These are phyloP conservation scores for Cynanchum wilfordii DNA, from an alignment of 257 asterid species.

Conservation along the genomic window DNA sequence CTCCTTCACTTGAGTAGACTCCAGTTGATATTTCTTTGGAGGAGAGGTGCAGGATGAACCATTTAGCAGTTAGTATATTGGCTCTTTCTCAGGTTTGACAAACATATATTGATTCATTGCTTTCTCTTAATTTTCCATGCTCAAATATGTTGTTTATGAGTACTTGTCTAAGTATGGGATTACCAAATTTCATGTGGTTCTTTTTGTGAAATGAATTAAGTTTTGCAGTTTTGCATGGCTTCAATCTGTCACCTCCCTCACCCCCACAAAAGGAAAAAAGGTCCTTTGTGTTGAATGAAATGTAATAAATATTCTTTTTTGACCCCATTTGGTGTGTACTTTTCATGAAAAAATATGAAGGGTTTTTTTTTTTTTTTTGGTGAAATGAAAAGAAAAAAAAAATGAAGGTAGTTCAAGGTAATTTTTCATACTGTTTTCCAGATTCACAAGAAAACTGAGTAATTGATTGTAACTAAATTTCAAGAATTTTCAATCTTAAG, in stretches of 20 bases:
- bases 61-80: constrained; percentile 79
- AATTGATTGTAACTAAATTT: neutral
- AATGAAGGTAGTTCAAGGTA: neutral
- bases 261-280: neutral
- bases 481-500: neutral
- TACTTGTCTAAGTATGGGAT: neutral
- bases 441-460: neutral
- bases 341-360: neutral
- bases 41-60: constrained; percentile 93
- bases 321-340: neutral
- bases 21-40: constrained; percentile 57
- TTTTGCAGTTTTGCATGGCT: neutral
- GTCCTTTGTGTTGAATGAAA: neutral
- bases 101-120: neutral
- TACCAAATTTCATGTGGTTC: neutral
- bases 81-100: constrained; percentile 86
- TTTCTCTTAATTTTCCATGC: neutral
- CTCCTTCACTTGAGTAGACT: constrained; percentile 43
- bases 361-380: no score
- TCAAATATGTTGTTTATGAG: neutral
- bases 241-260: neutral
- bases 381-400: no score
- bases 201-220: neutral
- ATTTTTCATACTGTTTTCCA: neutral
- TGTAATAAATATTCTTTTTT: neutral